These are phyloP conservation scores for Asterochloris sp. DNA, from an alignment of 139 green algal genomes.

Conservation along the genomic window DNA sequence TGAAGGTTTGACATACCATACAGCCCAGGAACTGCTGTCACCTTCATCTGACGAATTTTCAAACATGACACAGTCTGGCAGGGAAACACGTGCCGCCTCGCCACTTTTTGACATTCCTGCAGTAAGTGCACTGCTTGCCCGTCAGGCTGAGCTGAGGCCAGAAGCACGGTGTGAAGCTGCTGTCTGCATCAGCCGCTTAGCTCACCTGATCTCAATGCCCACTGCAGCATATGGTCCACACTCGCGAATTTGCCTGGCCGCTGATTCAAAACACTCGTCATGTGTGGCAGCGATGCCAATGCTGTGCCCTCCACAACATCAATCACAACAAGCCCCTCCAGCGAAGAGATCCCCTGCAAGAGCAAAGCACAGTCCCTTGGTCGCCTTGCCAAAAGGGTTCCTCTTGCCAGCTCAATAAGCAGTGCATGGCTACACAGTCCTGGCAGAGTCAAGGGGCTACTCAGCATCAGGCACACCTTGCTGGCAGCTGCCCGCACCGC, in stretches of 20 bases:
- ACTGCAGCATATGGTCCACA: conserved; percentile 52
- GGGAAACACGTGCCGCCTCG: conserved; percentile 22
- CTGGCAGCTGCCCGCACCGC: conserved; percentile 58
- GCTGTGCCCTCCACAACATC: conserved; percentile 93
- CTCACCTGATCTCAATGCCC: conserved; percentile 47
- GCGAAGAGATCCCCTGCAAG: conserved; percentile 29
- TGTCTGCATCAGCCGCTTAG: no score
- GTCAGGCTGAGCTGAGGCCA: no score
- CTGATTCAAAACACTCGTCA: conserved; percentile 61
- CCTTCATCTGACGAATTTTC: background rate
- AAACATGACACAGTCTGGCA: conserved; percentile 3
- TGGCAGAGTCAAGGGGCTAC: background rate
- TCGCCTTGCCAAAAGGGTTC: background rate
- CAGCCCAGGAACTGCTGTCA: background rate
- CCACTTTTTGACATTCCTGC: conserved; percentile 37
- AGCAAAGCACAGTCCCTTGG: no score
- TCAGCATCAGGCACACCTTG: conserved; percentile 13
- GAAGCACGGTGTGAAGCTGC: no score
- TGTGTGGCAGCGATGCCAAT: conserved; percentile 71
- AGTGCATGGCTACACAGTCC: no score
- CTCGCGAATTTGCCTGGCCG: conserved; percentile 57
- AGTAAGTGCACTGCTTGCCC: background rate
- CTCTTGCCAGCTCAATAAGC: background rate
- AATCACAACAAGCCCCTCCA: conserved; percentile 84
- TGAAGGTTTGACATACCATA: background rate